These are phyloP conservation scores for Jatropha podagrica DNA, from an alignment of 441 rosid genomes.

Conservation along the genomic window DNA sequence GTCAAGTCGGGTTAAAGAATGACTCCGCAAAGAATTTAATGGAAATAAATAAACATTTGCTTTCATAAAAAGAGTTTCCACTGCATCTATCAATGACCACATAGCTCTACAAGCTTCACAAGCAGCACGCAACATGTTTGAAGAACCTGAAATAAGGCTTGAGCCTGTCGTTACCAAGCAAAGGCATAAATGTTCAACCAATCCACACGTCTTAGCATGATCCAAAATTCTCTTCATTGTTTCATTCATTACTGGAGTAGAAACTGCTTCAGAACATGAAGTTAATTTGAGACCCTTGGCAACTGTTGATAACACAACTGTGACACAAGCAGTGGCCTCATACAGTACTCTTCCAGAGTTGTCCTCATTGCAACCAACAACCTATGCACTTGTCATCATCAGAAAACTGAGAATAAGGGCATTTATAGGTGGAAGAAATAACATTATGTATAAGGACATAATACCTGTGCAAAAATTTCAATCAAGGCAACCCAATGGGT, in stretches of 20 bases:
- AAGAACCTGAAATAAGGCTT: slow-evolving; percentile 74
- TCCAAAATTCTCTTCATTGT: slow-evolving; percentile 62
- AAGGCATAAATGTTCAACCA: slow-evolving; percentile 75
- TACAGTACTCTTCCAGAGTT: slow-evolving; percentile 64
- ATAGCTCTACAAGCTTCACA: slow-evolving; percentile 84
- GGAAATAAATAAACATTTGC: slow-evolving; percentile 61
- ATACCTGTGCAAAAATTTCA: slow-evolving; percentile 84
- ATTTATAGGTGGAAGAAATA: slow-evolving; percentile 5
- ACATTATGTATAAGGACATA: slow-evolving; percentile 10
- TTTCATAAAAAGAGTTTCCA: slow-evolving; percentile 53
- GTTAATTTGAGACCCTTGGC: slow-evolving; percentile 49
- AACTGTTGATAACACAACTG: slow-evolving; percentile 59
- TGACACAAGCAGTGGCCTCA: slow-evolving; percentile 73
- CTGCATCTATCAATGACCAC: slow-evolving; percentile 71
- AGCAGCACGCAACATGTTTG: slow-evolving; percentile 75
- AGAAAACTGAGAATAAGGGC: slow-evolving; percentile 23
- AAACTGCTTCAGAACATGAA: slow-evolving; percentile 43
- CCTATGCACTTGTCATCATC: slow-evolving; percentile 43
- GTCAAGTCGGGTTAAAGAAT: slow-evolving; percentile 55
- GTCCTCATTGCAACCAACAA: slow-evolving; percentile 61
- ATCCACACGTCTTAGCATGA: slow-evolving; percentile 72
- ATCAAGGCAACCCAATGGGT: slow-evolving; percentile 84
- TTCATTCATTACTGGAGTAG: slow-evolving; percentile 45
- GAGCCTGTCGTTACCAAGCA: slow-evolving; percentile 86
- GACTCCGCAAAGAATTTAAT: slow-evolving; percentile 57